phyloP scores from a whole-genome alignment of 208 protist species.

The Polymyxa betae region DNA sequence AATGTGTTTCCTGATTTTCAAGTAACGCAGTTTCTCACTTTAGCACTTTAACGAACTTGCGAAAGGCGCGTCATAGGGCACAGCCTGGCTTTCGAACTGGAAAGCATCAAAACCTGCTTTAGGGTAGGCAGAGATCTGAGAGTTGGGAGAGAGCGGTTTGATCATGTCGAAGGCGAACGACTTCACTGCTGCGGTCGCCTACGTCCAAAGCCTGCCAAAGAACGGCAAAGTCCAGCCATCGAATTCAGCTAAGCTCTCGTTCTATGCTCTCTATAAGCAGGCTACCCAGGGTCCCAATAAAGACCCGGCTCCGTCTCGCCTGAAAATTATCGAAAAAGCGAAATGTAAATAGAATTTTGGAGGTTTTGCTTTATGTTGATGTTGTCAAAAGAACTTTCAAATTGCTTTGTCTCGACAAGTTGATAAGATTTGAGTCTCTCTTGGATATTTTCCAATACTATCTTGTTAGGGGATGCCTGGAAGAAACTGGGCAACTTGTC shows the following conservation, averaged over 20 bases:
- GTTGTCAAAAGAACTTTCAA: too few species aligned
- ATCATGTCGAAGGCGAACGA: neutral
- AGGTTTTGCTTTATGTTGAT: too few species aligned
- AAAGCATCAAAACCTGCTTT: too few species aligned
- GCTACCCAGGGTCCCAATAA: neutral
- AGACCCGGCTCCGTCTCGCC: neutral
- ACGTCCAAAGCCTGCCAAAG: neutral
- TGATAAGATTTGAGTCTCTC: neutral
- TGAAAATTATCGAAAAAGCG: slow-evolving; percentile 3
- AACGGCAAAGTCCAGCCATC: neutral
- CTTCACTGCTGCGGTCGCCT: neutral
- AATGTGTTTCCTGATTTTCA: too few species aligned
- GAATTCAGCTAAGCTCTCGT: slow-evolving; percentile 19
- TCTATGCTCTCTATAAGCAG: slow-evolving; percentile 49
- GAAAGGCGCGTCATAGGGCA: too few species aligned
- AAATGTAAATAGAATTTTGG: slow-evolving; percentile 43
- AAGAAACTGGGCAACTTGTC: neutral
- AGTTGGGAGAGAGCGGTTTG: too few species aligned
- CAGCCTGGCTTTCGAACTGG: too few species aligned
- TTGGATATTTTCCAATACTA: neutral
- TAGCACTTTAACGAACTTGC: too few species aligned
- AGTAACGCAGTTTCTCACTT: too few species aligned
- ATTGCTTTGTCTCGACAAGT: too few species aligned
- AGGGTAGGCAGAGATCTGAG: too few species aligned
- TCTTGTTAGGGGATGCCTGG: slow-evolving; percentile 20